phyloP scores from a whole-genome alignment of 768 basidiomycete species.

The Leucogyrophana mollusca region DNA sequence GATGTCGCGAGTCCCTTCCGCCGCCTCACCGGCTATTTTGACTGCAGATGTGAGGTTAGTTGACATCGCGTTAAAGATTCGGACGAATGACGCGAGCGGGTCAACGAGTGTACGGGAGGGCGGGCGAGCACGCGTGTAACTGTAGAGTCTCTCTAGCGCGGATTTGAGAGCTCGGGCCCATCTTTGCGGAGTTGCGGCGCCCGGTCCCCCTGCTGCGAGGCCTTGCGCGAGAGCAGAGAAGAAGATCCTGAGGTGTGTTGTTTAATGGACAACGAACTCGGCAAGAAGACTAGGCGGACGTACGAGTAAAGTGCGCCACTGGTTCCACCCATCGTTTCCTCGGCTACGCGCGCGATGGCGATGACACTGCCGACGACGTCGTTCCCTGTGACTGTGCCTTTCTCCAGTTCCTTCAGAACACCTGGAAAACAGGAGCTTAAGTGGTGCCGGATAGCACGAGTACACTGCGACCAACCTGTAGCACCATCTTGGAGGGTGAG shows the following conservation, averaged over 20 bases:
- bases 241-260: slow-evolving; percentile 64
- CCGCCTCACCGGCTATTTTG: slow-evolving; percentile 58
- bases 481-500: slow-evolving; percentile 74
- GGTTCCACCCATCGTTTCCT: slow-evolving; percentile 89
- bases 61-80: slow-evolving; percentile 36
- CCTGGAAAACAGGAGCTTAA: slow-evolving; percentile 33
- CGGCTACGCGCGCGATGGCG: slow-evolving; percentile 69
- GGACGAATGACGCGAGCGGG: slow-evolving; percentile 78
- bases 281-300: slow-evolving; percentile 29
- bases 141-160: slow-evolving; percentile 65
- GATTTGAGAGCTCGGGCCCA: slow-evolving; percentile 62
- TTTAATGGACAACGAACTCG: not conserved
- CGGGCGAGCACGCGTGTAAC: slow-evolving; percentile 85
- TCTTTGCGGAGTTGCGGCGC: slow-evolving; percentile 39
- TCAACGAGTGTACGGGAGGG: slow-evolving; percentile 94
- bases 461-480: slow-evolving; percentile 43
- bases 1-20: slow-evolving; percentile 70
- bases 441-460: not conserved
- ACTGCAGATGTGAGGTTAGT: slow-evolving; percentile 52
- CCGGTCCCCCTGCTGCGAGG: slow-evolving; percentile 39
- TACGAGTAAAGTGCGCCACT: slow-evolving; percentile 90
- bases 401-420: slow-evolving; percentile 55
- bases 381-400: slow-evolving; percentile 55
- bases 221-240: slow-evolving; percentile 85
- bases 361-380: slow-evolving; percentile 68